A percentile compares a stretch with the other conserved stretches of the same genome.
These are phyloP conservation scores for Colletotrichum tanaceti DNA, from an alignment of 2,329 filamentous ascomycete genomes.

Conservation along the genomic window DNA sequence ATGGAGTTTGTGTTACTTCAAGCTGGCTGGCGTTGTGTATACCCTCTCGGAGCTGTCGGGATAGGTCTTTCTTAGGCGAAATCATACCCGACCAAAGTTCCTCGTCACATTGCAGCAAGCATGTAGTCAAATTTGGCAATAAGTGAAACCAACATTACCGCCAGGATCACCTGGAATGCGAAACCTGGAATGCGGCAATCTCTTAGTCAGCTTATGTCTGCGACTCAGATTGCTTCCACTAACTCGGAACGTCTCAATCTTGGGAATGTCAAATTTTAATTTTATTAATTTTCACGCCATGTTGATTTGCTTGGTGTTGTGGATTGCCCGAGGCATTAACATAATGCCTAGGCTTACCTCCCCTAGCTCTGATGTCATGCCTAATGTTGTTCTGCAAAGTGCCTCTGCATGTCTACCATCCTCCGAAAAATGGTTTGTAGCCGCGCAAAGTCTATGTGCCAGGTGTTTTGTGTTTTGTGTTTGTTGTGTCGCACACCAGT, in stretches of 20 bases:
- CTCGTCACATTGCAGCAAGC: not conserved
- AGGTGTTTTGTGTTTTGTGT: constrained; percentile 6
- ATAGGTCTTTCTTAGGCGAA: not conserved
- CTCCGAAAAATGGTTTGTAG: constrained; percentile 5
- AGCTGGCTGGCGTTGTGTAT: constrained; percentile 7
- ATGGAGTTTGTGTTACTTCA: constrained; percentile 7
- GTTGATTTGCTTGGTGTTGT: constrained; percentile 2
- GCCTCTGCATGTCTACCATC: constrained; percentile 28
- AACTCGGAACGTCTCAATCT: not conserved
- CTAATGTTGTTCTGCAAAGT: not conserved
- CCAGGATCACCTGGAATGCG: constrained; percentile 16
- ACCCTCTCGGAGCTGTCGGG: not conserved
- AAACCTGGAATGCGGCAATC: constrained; percentile 6
- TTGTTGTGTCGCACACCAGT: constrained; percentile 27
- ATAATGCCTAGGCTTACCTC: constrained; percentile 6
- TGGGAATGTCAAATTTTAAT: constrained; percentile 9
- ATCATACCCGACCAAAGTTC: not conserved
- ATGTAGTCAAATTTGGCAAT: not conserved
- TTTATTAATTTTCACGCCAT: constrained; percentile 7
- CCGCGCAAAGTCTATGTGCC: constrained; percentile 33
- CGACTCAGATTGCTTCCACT: not conserved
- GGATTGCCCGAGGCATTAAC: constrained; percentile 9
- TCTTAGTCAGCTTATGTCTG: not conserved
- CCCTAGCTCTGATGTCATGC: not conserved
- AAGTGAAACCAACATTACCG: not conserved